These are phyloP conservation scores for Suillus luteus DNA, from an alignment of 768 basidiomycete species.

Conservation along the genomic window DNA sequence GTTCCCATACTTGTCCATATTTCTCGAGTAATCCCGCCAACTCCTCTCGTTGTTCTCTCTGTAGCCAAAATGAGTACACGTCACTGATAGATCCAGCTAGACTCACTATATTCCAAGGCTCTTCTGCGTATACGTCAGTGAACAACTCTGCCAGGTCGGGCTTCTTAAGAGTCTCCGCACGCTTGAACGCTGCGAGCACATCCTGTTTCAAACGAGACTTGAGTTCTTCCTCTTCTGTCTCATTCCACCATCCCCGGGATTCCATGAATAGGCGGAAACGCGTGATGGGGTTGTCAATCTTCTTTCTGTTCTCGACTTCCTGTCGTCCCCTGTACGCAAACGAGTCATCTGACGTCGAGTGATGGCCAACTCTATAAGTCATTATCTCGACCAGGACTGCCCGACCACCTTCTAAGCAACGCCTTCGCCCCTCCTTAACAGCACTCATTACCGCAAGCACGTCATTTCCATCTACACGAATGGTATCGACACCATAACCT, in stretches of 20 bases:
- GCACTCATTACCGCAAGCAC: constrained; percentile 79
- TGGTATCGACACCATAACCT: constrained; percentile 82
- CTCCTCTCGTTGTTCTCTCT: constrained; percentile 87
- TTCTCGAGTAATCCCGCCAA: constrained; percentile 73
- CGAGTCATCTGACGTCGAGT: constrained; percentile 94
- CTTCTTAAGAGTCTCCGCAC: constrained; percentile 69
- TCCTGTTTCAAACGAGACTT: constrained; percentile 69
- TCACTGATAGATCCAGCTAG: constrained; percentile 9
- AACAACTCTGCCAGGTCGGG: constrained; percentile 80
- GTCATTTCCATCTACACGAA: constrained; percentile 95
- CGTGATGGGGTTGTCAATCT: constrained; percentile 85
- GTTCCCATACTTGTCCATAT: constrained; percentile 85
- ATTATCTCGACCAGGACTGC: constrained; percentile 88
- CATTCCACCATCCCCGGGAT: constrained; percentile 82
- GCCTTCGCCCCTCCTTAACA: constrained; percentile 67
- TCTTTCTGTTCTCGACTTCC: constrained; percentile 91
- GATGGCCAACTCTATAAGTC: constrained; percentile 94
- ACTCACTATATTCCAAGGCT: constrained; percentile 83
- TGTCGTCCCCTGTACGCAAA: constrained; percentile 88
- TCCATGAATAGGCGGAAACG: constrained; percentile 88
- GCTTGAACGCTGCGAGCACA: constrained; percentile 77
- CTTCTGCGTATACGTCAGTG: constrained; percentile 84
- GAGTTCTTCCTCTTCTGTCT: constrained; percentile 69
- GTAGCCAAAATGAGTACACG: constrained; percentile 10
- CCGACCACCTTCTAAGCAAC: constrained; percentile 75